Evolutionary conservation across 768 basidiomycete species (phyloP), one percentile per base, ranked within the genome.

Genomic region (Panus rudis): DNA sequence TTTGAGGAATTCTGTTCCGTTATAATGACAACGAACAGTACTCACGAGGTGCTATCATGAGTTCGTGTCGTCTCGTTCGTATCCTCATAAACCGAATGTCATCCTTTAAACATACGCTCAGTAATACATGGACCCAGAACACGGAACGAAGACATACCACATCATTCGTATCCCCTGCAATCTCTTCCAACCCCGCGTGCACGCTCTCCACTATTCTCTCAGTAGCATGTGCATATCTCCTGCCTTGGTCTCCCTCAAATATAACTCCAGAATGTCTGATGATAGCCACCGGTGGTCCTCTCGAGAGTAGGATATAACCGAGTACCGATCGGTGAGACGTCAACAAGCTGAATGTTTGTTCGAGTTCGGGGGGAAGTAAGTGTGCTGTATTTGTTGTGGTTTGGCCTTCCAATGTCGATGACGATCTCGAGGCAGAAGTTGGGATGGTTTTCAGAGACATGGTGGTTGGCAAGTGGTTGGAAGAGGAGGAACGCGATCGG

Each of bases 31-130:
- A 46, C 28, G 35, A 12, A 19, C 32, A 40, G 31, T 25, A 65
- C 82, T 22, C 41, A 90, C 92, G 87, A 44, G 92, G 92, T 2
- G 92, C 89, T 47, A 96, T 92, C 84, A 96, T 87, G 45, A 96
- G 69, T 57, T 94, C 92, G 60, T 96, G 92, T 40, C 85, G 75
- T 58, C 79, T 88, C 46, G 92, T 94, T 38, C 92, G 77, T 65
- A 94, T 91, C 45, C 92, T 70, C 77, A 96, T 80, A 55, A 94
- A 89, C 47, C 79, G 76, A 34, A 94, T 72, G 20, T 89, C 84
- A 58, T 93, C 92, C 90, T 93, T 51, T 4, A n/a, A n/a, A n/a
- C n/a, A n/a, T n/a, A n/a, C n/a, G 8, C 21, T 19, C 34, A 40
- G 35, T 27, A 27, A 24, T 17, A 32, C 38, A 11, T 34, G 27